Conservation (phyloP, 2,329 filamentous ascomycete species). For the Ophiostoma novo-ulmi region DNA sequence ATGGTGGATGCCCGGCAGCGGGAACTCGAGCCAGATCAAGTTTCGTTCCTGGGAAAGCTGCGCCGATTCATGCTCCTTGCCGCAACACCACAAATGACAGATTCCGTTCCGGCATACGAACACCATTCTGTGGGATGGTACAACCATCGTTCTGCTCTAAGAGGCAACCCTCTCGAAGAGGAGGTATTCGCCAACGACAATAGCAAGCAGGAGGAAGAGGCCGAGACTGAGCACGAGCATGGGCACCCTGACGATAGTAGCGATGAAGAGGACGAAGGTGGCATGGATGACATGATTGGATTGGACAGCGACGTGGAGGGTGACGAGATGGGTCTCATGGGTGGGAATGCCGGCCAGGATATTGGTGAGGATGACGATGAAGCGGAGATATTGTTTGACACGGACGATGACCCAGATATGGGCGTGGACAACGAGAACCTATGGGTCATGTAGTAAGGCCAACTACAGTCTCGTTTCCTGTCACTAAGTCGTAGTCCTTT, state of each 20-base stretch:
- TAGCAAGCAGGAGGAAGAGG: background rate
- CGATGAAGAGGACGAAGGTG: background rate
- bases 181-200: background rate
- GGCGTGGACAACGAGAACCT: background rate
- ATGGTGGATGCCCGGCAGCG: background rate
- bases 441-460: too few species aligned
- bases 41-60: constrained; percentile 3
- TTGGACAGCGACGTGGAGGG: background rate
- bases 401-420: background rate
- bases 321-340: background rate
- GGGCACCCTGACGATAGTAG: background rate
- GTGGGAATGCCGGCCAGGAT: background rate
- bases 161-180: background rate
- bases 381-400: background rate
- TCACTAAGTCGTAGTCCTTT: too few species aligned
- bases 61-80: constrained; percentile 22
- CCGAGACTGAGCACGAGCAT: background rate
- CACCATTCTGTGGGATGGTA: background rate
- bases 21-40: constrained; percentile 19
- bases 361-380: background rate
- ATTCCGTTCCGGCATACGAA: background rate
- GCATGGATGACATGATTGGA: background rate
- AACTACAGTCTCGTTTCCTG: too few species aligned
- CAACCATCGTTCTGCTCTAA: background rate
- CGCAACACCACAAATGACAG: constrained; percentile 9